Evolutionary conservation across 805 yeast genomes (phyloP), one percentile per base, ranked within the genome.

Genomic region (Kluyveromyces nonfermentans): DNA sequence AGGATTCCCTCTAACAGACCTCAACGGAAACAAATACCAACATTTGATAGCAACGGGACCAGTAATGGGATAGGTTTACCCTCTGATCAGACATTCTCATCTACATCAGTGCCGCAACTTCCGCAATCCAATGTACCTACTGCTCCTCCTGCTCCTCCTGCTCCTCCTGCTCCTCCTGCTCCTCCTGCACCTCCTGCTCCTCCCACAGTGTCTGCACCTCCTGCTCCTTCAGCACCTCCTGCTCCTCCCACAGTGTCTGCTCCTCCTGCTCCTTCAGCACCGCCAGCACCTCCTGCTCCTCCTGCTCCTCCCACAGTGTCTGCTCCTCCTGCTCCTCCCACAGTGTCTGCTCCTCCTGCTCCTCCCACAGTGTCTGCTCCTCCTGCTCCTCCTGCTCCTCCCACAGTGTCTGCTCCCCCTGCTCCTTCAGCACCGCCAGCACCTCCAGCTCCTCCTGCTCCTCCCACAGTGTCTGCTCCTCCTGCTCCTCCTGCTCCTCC

Each of bases 271-370:
- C 50, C 55, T n/a, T 50, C 52, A 16, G 44, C 64, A 31, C 47
- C 50, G 28, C 33, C 47, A 3, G 43, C 47, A 18, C 47, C 55
- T 28, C 34, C 46, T 7, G 47, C 48, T 22, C 42, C 53, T 4
- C 42, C 53, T 5, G 30, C 50, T 16, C 43, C 43, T 19, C 47
- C 49, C 15, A n/a, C 35, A 5, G 35, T 45, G 1, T 47, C 57
- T 12, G 49, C 63, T 33, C 59, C 62, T n/a, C 47, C 62, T 21
- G 47, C 62, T 7, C 51, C 62, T 15, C 45, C 59, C 17, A 43
- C 56, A 14, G 30, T 40, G 4, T 37, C 41, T 8, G 40, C 63
- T 10, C 62, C 68, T 4, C 55, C 60, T 5, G 52, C 61, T 15
- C 58, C 60, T 17, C 47, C 59, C 7, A 25, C 44, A 5, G 43